Evolutionary conservation across 169 alveolate species (phyloP).

Genomic region (Plasmodium sp.): DNA sequence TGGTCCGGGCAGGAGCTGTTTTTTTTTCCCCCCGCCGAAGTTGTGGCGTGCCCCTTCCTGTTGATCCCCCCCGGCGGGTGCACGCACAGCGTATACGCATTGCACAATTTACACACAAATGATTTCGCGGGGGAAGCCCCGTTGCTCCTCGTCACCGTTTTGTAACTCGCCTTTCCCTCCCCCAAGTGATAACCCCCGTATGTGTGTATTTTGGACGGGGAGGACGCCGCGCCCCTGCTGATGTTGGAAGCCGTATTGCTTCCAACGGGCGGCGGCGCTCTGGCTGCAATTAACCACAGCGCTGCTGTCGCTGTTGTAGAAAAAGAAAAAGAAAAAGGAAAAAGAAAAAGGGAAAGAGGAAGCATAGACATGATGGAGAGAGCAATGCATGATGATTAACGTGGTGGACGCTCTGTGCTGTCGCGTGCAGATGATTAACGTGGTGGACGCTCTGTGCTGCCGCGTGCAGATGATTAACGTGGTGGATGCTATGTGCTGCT

Average conservation of each 20-base stretch:
- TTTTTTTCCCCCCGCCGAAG: neutral
- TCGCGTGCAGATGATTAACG: neutral
- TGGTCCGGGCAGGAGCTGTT: neutral
- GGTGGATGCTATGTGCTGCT: too few relatives aligned
- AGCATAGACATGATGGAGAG: neutral
- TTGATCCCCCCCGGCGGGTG: neutral
- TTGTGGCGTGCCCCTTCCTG: neutral
- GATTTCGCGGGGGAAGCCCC: neutral
- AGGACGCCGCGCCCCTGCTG: neutral
- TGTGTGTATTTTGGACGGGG: neutral
- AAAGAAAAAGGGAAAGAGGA: too few relatives aligned
- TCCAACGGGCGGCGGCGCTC: neutral
- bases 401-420: neutral
- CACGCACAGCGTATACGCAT: neutral
- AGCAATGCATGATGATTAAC: neutral
- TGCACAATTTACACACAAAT: neutral
- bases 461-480: too few relatives aligned
- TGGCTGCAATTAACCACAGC: neutral
- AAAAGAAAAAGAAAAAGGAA: too few relatives aligned
- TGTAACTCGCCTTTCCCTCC: neutral
- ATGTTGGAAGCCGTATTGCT: neutral
- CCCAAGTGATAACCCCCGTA: neutral
- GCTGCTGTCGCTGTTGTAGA: neutral
- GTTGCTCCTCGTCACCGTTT: neutral
- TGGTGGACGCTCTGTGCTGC: too few relatives aligned